These are phyloP conservation scores for Tremella mesenterica DNA, from an alignment of 768 basidiomycete genomes.

Conservation along the genomic window DNA sequence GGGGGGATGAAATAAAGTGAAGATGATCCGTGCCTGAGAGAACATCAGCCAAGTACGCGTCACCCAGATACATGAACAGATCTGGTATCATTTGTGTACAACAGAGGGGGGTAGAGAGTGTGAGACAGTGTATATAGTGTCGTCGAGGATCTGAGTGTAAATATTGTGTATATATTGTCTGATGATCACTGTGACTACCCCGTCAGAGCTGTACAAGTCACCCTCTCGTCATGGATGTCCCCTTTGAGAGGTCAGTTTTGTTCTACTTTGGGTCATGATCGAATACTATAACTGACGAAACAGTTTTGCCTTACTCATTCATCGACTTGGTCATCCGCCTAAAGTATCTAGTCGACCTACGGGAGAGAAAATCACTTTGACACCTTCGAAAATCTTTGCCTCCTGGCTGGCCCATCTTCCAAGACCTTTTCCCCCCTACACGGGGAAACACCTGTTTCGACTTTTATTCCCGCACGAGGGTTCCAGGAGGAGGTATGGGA, in stretches of 20 bases:
- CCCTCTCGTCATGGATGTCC: constrained; percentile 14
- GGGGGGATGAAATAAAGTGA: neutral
- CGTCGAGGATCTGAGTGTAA: too few species aligned
- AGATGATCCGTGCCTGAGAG: too few species aligned
- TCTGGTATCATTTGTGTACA: too few species aligned
- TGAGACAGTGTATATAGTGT: too few species aligned
- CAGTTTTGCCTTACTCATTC: constrained; percentile 23
- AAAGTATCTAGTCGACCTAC: neutral
- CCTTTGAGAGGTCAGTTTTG: constrained; percentile 27
- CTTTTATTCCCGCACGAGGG: constrained; percentile 83
- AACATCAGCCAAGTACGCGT: too few species aligned
- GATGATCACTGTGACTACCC: too few species aligned
- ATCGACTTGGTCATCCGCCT: constrained; percentile 27
- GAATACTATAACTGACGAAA: neutral
- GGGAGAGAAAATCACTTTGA: neutral
- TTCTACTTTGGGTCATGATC: neutral
- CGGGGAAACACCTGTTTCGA: constrained; percentile 58
- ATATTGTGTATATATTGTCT: too few species aligned
- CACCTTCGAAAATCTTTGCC: constrained; percentile 25
- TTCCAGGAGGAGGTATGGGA: constrained; percentile 57
- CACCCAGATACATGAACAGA: too few species aligned
- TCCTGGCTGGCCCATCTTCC: constrained; percentile 31
- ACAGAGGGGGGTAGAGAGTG: too few species aligned
- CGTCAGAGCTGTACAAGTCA: too few species aligned
- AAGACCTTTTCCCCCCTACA: constrained; percentile 51